These are phyloP conservation scores for Ramaria sp. DNA, from an alignment of 768 basidiomycete species.

Conservation along the genomic window DNA sequence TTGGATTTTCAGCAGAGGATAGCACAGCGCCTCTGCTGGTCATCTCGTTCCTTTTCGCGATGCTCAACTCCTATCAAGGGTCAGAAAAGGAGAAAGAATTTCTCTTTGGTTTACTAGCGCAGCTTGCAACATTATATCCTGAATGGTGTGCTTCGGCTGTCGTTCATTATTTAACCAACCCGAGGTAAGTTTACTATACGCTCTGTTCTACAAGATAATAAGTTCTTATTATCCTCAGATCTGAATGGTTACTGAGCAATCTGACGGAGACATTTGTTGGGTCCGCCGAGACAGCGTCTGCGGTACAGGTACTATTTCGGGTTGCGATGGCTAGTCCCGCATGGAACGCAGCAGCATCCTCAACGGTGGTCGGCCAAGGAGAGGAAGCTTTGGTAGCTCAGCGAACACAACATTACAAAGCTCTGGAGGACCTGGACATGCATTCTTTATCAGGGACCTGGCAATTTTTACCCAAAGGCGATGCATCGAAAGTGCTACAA, in stretches of 20 bases:
- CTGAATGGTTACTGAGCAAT: constrained; percentile 65
- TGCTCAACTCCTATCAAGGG: constrained; percentile 64
- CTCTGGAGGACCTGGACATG: constrained; percentile 65
- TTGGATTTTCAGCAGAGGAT: constrained; percentile 47
- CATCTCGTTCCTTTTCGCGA: constrained; percentile 64
- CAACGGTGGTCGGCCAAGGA: constrained; percentile 53
- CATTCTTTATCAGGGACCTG: constrained; percentile 64
- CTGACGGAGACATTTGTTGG: constrained; percentile 63
- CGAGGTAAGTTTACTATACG: constrained; percentile 1
- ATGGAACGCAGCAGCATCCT: constrained; percentile 33
- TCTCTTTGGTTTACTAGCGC: constrained; percentile 64
- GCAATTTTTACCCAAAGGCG: constrained; percentile 45
- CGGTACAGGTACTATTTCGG: constrained; percentile 68
- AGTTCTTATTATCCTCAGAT: constrained; percentile 32
- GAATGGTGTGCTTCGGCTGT: constrained; percentile 66
- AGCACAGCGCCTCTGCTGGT: constrained; percentile 56
- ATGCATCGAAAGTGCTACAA: constrained; percentile 52
- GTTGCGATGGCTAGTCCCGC: constrained; percentile 49
- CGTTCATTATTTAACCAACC: constrained; percentile 22
- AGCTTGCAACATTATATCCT: constrained; percentile 56
- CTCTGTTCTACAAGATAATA: neutral
- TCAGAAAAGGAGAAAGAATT: constrained; percentile 78
- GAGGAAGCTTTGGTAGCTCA: constrained; percentile 42
- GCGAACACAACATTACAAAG: constrained; percentile 42
- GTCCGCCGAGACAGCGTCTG: constrained; percentile 51